Base-by-base conservation (phyloP, 441 rosid genomes). In the Brassica hybrid region DNA sequence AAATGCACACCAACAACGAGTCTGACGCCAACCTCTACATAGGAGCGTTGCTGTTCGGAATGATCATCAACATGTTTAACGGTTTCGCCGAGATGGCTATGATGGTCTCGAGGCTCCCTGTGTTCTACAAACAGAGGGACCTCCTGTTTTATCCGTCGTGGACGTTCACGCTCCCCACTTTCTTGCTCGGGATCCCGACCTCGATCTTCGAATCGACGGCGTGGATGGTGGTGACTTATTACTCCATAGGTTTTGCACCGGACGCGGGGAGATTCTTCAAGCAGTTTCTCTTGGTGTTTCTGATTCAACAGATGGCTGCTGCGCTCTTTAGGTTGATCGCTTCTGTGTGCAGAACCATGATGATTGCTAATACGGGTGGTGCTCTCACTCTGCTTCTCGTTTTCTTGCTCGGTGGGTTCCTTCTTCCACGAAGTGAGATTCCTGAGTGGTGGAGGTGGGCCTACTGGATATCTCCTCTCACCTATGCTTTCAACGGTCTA, bases 401-500 rank as follows among this genome's bases (percentile, higher is more conserved):
- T 4, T 66, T 66, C 70, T 43, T 66, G 70, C 70, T 66, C 18
- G 70, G 70, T n/a, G 70, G 70, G 7, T 66, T 66, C 36, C 70
- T 66, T 66, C 4, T 66, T 43, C 70, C 70, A n/a, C 36, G 58
- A 4, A 11, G 70, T 43, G 58, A 66, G 58, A 66, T 66, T 13
- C 70, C 70, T 66, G 70, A 43, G 4, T 66, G 70, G 70, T 66
- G 70, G 70, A n/a, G 70, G 7, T 66, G 70, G 70, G 70, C 70
- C 1, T 66, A 66, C 13, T 66, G 70, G 70, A 3, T 66, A 21
- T 66, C 70, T 66, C 70, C 70, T 43, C 70, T 66, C 57, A 66
- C 70, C 70, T 66, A 66, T 16, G 70, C 70, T 21, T 66, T 66
- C 70, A 66, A 23, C 7, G 70, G 36, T 66, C 36, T 66, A 23